A percentile compares a stretch with the other conserved stretches of the same genome.
phyloP scores from a whole-genome alignment of 768 basidiomycete species.

The Pleurotus salmoneostramineus region DNA sequence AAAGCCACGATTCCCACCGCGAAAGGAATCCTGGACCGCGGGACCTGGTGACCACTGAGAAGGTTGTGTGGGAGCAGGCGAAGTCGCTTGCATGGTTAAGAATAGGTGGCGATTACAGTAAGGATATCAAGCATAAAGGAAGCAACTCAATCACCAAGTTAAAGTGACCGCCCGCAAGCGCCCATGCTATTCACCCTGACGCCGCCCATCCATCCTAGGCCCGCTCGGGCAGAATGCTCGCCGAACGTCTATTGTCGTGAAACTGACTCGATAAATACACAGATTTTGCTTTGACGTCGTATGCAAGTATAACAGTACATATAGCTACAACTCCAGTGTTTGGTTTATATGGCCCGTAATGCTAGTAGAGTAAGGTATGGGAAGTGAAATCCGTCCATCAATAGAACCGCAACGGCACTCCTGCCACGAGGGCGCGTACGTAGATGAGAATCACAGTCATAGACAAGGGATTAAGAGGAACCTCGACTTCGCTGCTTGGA shows the following conservation, averaged over 20 bases:
- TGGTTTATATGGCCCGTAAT: not conserved
- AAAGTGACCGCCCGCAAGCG: not conserved
- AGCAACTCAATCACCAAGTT: not conserved
- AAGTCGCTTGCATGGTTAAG: not conserved
- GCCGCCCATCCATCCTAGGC: too few relatives aligned
- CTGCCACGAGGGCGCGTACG: too few relatives aligned
- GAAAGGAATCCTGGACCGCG: conserved; percentile 6
- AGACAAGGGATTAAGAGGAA: not conserved
- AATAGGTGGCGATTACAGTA: not conserved
- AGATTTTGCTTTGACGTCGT: too few relatives aligned
- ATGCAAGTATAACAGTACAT: too few relatives aligned
- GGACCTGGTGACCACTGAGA: conserved; percentile 6
- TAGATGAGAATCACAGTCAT: not conserved
- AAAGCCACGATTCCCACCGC: conserved; percentile 19
- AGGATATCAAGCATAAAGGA: conserved; percentile 4
- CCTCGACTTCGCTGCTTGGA: conserved; percentile 2
- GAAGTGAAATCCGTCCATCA: not conserved
- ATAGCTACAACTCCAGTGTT: not conserved
- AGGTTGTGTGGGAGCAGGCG: conserved; percentile 5
- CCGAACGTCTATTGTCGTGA: too few relatives aligned
- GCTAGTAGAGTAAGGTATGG: not conserved
- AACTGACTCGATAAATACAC: too few relatives aligned
- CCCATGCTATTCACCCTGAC: too few relatives aligned
- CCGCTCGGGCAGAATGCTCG: too few relatives aligned
- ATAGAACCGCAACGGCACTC: not conserved